Evolutionary conservation across 345 rosid genomes (phyloP).

Genomic region (Mangifera indica): DNA sequence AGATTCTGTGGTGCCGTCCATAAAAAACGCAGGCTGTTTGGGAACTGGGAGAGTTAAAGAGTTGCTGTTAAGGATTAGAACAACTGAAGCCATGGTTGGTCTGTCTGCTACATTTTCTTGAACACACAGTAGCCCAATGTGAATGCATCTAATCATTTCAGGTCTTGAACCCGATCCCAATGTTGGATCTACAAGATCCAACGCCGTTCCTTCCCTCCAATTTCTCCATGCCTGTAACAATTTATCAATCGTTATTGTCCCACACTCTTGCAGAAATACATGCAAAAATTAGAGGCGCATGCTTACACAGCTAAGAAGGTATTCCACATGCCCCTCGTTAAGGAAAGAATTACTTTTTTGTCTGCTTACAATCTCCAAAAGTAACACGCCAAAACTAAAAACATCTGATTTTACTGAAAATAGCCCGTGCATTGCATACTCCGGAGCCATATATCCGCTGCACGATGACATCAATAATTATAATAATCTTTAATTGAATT

Average conservation of each 20-base stretch:
- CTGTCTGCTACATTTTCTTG: constrained; percentile 31
- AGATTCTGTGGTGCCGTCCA: background rate
- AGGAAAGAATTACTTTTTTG: constrained; percentile 16
- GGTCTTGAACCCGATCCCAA: constrained; percentile 12
- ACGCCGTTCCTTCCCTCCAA: constrained; percentile 24
- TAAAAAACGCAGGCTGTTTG: constrained; percentile 28
- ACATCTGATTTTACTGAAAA: constrained; percentile 41
- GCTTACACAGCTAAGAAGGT: constrained; percentile 34
- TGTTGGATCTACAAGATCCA: constrained; percentile 13
- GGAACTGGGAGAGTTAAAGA: constrained; percentile 24
- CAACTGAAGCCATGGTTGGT: constrained; percentile 33
- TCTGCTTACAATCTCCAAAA: constrained; percentile 31
- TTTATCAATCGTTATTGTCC: too few relatives aligned
- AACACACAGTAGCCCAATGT: constrained; percentile 32
- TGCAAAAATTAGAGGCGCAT: too few relatives aligned
- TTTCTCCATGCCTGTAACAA: constrained; percentile 27
- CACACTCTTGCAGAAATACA: too few relatives aligned
- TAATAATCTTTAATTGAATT: too few relatives aligned
- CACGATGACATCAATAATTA: background rate
- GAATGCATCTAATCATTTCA: constrained; percentile 17
- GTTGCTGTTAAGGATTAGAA: constrained; percentile 30
- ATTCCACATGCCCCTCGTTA: constrained; percentile 1
- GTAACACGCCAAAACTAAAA: constrained; percentile 38
- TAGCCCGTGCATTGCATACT: constrained; percentile 32
- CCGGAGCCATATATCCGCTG: constrained; percentile 51